Conservation (phyloP, 2,329 filamentous ascomycete species). For the Exserohilum rostratum region DNA sequence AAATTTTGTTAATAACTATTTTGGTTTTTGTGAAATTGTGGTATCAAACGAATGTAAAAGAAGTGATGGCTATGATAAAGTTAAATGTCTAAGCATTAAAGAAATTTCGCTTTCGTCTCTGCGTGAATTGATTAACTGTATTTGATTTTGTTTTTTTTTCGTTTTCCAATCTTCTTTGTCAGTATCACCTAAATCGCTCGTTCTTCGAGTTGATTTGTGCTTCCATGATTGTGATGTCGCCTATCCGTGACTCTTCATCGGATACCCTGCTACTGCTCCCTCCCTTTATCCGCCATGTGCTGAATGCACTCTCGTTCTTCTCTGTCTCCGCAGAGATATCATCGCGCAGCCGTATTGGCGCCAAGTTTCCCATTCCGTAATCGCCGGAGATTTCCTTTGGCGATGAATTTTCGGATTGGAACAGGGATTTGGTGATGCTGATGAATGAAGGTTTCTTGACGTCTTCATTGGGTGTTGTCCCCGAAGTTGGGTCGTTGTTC, state of each 20-base stretch:
- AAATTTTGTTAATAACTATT: too few relatives aligned
- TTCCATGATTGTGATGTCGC: conserved; percentile 34
- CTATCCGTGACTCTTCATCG: conserved; percentile 29
- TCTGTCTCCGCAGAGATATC: conserved; percentile 28
- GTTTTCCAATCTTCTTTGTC: too few relatives aligned
- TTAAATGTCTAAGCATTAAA: too few relatives aligned
- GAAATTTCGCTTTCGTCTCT: not conserved
- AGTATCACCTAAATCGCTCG: conserved; percentile 11
- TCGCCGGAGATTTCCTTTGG: conserved; percentile 26
- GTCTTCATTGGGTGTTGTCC: conserved; percentile 10
- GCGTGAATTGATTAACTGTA: too few relatives aligned
- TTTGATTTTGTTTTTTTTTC: too few relatives aligned
- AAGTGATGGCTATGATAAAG: too few relatives aligned
- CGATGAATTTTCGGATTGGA: conserved; percentile 27
- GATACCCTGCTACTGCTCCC: conserved; percentile 32
- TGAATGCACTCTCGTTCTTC: conserved; percentile 34
- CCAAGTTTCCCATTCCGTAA: conserved; percentile 29
- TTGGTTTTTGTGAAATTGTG: too few relatives aligned
- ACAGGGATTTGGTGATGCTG: conserved; percentile 30
- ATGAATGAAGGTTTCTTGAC: conserved; percentile 28
- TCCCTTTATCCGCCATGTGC: conserved; percentile 37
- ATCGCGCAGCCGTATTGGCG: conserved; percentile 37
- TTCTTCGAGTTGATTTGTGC: conserved; percentile 32
- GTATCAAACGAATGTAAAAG: too few relatives aligned
- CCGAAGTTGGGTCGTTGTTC: conserved; percentile 15